Conservation (phyloP, 2,329 filamentous ascomycete genomes). For the Colletotrichum brevisporum region DNA sequence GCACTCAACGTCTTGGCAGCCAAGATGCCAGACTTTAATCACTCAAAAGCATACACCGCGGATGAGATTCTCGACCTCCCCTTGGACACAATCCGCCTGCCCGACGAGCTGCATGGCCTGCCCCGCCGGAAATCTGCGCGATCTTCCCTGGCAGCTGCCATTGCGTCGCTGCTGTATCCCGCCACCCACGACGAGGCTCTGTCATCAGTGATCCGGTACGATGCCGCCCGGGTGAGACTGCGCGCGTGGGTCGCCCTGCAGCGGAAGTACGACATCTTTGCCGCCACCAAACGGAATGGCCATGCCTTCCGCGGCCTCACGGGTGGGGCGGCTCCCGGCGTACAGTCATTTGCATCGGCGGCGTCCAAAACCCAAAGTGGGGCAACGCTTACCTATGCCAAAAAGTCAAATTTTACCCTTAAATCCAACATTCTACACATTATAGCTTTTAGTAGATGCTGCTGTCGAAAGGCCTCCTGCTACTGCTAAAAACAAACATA, state of each 20-base stretch:
- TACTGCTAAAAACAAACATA: too few species aligned
- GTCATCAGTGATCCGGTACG: conserved; percentile 55
- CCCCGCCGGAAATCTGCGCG: conserved; percentile 53
- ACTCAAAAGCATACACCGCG: conserved; percentile 48
- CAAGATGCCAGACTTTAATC: conserved; percentile 47
- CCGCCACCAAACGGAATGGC: conserved; percentile 51
- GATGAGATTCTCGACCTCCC: conserved; percentile 54
- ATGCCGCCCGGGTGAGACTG: conserved; percentile 53
- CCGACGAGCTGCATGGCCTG: conserved; percentile 50
- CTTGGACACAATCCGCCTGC: conserved; percentile 47
- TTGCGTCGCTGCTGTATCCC: conserved; percentile 53
- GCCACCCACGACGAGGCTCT: conserved; percentile 50
- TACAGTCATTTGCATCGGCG: too few species aligned
- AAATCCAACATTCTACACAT: too few species aligned
- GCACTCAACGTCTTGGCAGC: conserved; percentile 48
- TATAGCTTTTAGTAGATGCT: too few species aligned
- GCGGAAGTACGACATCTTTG: conserved; percentile 52
- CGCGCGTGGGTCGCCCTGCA: conserved; percentile 54
- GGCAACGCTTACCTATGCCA: too few species aligned
- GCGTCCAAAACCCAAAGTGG: too few species aligned
- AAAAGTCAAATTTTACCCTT: too few species aligned
- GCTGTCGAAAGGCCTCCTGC: too few species aligned
- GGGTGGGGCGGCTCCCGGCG: conserved; percentile 50
- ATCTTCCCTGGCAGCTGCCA: conserved; percentile 47
- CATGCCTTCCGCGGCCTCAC: conserved; percentile 46